Evolutionary conservation across 306 rosid genomes (phyloP).

Genomic region (Aeschynomene evenia): DNA sequence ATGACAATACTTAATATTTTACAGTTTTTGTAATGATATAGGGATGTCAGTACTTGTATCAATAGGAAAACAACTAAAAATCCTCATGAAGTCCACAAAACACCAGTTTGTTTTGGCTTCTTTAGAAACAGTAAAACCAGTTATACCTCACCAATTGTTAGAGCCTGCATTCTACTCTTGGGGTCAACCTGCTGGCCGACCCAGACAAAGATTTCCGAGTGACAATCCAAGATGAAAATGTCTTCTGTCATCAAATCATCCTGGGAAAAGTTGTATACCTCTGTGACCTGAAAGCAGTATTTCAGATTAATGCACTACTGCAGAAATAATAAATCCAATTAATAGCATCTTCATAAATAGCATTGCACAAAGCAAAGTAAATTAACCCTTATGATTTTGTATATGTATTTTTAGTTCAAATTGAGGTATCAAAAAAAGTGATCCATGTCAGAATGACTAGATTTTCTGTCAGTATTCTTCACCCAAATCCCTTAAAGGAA

Average conservation of each 20-base stretch:
- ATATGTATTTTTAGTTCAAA: neutral
- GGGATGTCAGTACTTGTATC: conserved; percentile 7
- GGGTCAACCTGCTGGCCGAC: conserved; percentile 83
- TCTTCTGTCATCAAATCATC: conserved; percentile 97
- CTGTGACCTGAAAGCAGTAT: conserved; percentile 58
- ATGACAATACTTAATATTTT: neutral
- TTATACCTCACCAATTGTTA: conserved; percentile 85
- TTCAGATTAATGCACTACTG: conserved; percentile 31
- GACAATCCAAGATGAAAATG: conserved; percentile 75
- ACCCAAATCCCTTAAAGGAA: neutral
- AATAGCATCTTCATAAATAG: conserved; percentile 17
- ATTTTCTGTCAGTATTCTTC: conserved; percentile 3
- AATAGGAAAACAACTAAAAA: conserved; percentile 3
- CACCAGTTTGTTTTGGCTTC: conserved; percentile 14
- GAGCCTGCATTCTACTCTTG: conserved; percentile 63
- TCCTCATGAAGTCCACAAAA: conserved; percentile 3
- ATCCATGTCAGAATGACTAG: neutral
- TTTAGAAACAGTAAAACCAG: conserved; percentile 20
- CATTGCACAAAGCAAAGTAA: conserved; percentile 21
- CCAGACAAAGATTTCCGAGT: conserved; percentile 80
- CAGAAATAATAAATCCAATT: conserved; percentile 13
- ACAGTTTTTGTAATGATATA: neutral
- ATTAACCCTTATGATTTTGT: conserved; percentile 13
- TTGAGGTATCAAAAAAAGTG: neutral
- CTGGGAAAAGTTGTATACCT: conserved; percentile 82